phyloP scores from a whole-genome alignment of 106 monocot genomes.

The Platanthera guangdongensis region DNA sequence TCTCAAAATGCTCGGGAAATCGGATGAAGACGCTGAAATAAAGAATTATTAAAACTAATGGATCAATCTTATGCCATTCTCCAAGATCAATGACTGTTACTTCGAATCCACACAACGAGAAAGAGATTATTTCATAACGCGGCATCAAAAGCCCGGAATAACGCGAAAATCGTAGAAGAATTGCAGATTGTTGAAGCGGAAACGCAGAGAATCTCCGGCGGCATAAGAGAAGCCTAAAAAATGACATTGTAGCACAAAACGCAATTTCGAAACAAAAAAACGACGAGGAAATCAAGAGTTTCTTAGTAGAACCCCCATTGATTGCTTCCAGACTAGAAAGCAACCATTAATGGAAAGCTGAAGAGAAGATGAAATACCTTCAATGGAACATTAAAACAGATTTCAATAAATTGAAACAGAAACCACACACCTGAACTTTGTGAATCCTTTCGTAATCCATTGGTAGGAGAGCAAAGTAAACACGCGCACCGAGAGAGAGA shows the following conservation, averaged over 20 bases:
- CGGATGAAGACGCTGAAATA: neutral
- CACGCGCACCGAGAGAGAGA: neutral
- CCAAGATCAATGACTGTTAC: neutral
- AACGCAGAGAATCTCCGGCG: neutral
- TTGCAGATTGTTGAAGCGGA: neutral
- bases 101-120: neutral
- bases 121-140: neutral
- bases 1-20: neutral
- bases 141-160: neutral
- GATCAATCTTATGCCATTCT: neutral
- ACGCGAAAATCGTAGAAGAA: neutral
- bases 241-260: neutral
- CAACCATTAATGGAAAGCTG: neutral
- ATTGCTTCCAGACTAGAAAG: neutral
- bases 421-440: constrained; percentile 59
- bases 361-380: neutral
- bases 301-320: neutral
- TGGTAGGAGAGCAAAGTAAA: neutral
- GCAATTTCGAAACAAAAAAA: neutral
- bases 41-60: neutral
- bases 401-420: neutral
- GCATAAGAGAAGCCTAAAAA: neutral
- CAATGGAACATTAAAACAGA: neutral
- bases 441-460: constrained; percentile 87
- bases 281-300: neutral